Evolutionary conservation across 306 rosid species (phyloP).

Genomic region (Amphicarpaea edgeworthii): DNA sequence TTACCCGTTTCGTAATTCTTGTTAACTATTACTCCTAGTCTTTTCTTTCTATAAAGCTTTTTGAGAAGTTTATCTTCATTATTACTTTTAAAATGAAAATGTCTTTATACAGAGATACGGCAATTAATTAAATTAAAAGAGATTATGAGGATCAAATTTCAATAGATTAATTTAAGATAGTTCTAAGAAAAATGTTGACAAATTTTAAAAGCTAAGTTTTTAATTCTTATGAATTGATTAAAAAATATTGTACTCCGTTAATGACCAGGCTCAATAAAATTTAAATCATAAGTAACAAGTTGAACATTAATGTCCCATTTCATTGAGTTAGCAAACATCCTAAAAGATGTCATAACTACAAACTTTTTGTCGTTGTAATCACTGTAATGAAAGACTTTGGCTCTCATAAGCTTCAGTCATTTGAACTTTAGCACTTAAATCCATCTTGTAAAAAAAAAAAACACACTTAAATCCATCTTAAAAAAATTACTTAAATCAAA

Average conservation of each 20-base stretch:
- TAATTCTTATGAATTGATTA: no score
- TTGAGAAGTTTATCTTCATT: neutral
- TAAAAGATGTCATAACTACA: neutral
- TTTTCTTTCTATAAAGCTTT: neutral
- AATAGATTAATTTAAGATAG: neutral
- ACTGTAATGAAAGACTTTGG: no score
- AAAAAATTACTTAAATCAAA: no score
- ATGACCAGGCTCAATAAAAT: neutral
- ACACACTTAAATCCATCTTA: no score
- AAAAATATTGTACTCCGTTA: no score
- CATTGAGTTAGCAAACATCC: neutral
- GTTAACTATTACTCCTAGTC: neutral
- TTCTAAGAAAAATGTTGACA: neutral
- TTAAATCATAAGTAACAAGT: neutral
- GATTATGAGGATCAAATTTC: neutral
- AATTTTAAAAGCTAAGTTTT: neutral
- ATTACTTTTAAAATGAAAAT: neutral
- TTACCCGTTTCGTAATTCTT: no score
- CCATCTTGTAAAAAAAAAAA: no score
- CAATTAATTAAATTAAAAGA: neutral
- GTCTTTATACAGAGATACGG: neutral
- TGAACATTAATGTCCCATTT: neutral
- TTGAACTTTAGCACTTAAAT: no score
- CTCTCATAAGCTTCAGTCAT: no score
- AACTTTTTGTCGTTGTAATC: no score